phyloP scores from a whole-genome alignment of 2,329 filamentous ascomycete genomes.

The Microdochium nivale region DNA sequence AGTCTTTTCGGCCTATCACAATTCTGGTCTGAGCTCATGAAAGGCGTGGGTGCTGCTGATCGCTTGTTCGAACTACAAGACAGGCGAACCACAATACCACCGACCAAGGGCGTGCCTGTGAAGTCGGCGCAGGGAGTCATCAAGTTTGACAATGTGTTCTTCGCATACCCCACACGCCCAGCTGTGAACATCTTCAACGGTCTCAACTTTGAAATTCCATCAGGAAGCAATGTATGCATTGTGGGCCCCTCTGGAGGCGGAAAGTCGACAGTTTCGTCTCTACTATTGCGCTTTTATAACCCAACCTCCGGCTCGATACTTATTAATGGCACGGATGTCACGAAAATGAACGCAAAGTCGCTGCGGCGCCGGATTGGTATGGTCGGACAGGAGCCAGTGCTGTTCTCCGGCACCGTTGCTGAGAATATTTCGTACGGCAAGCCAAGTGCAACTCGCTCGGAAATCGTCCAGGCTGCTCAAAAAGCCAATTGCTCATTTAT shows the following conservation, averaged over 20 bases:
- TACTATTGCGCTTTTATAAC: conserved; percentile 85
- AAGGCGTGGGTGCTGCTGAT: conserved; percentile 93
- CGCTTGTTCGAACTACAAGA: conserved; percentile 94
- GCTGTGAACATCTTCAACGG: conserved; percentile 87
- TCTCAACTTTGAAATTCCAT: conserved; percentile 82
- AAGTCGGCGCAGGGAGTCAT: conserved; percentile 81
- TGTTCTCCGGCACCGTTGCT: conserved; percentile 78
- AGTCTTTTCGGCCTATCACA: conserved; percentile 90
- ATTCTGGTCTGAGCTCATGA: conserved; percentile 98
- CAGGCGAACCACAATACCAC: conserved; percentile 74
- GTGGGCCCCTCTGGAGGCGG: conserved; percentile 94
- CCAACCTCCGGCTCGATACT: conserved; percentile 69
- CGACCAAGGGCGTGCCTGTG: conserved; percentile 74
- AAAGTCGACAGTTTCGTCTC: conserved; percentile 90
- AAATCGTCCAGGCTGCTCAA: conserved; percentile 79
- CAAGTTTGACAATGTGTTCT: conserved; percentile 75
- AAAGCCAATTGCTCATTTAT: conserved; percentile 97
- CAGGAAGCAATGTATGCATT: conserved; percentile 90
- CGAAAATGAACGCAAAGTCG: conserved; percentile 85
- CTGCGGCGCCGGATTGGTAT: conserved; percentile 87
- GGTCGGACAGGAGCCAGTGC: conserved; percentile 89
- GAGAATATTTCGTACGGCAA: conserved; percentile 90
- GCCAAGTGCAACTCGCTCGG: conserved; percentile 65
- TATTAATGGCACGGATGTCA: conserved; percentile 79
- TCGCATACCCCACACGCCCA: conserved; percentile 89